A percentile compares a stretch with the other conserved stretches of the same genome.
These are phyloP conservation scores for Penicillium sp. DNA, from an alignment of 2,329 filamentous ascomycete genomes.

Conservation along the genomic window DNA sequence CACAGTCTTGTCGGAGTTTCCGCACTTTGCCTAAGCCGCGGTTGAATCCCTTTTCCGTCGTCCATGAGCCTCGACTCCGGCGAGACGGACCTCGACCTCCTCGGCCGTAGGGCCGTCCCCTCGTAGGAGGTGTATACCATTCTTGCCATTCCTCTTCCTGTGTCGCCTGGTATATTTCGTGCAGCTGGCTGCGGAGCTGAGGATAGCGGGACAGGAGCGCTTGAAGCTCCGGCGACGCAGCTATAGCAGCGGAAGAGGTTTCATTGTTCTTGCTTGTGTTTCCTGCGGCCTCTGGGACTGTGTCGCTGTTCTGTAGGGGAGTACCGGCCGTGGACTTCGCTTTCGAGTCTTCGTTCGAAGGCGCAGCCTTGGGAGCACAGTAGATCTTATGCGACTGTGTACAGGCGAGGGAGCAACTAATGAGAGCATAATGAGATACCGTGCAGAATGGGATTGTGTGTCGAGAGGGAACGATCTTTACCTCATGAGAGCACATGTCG, in stretches of 20 bases:
- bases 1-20: slow-evolving; percentile 45
- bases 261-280: slow-evolving; percentile 13
- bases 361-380: slow-evolving; percentile 43
- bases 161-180: slow-evolving; percentile 51
- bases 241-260: slow-evolving; percentile 27
- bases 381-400: slow-evolving; percentile 53
- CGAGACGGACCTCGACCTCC: slow-evolving; percentile 35
- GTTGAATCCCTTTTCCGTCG: slow-evolving; percentile 51
- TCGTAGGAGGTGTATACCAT: slow-evolving; percentile 31
- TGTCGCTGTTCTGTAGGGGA: slow-evolving; percentile 18
- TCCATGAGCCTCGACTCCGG: slow-evolving; percentile 47
- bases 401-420: slow-evolving; percentile 55
- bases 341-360: slow-evolving; percentile 25
- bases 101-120: slow-evolving; percentile 35
- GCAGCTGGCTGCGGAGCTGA: slow-evolving; percentile 46
- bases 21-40: slow-evolving; percentile 48
- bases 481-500: slow-evolving; percentile 47
- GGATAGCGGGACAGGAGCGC: slow-evolving; percentile 48
- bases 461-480: slow-evolving; percentile 26
- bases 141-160: slow-evolving; percentile 51
- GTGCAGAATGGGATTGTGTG: not conserved
- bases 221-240: slow-evolving; percentile 43
- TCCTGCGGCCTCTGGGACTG: slow-evolving; percentile 16
- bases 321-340: slow-evolving; percentile 15
- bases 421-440: slow-evolving; percentile 6